Base-by-base conservation (phyloP, 495 filamentous ascomycete species). In the Penicillium verhagenii region DNA sequence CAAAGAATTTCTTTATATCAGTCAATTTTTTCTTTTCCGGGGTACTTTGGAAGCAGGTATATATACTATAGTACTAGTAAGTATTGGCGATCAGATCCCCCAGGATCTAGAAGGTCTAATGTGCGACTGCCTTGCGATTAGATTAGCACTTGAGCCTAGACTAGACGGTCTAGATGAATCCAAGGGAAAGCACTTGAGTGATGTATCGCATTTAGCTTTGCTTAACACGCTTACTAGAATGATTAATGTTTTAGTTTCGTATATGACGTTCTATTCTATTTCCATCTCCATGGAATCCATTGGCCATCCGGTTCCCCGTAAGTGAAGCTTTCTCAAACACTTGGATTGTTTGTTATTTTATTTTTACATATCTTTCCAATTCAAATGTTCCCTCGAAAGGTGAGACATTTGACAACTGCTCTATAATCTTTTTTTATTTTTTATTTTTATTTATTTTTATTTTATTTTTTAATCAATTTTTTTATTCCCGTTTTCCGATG, bases 81-180 rank as follows among this genome's bases (percentile, higher is more conserved):
- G 3, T 21, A 42, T 21, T 13, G 11, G 50, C 50, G 50, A 52
- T 52, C 50, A 52, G 50, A 44, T 49, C 6, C 5, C 37, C 37
- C 6, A 40, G 6, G 37, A 40, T 40, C 37, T 40, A 40, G 37
- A 40, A n/a, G 6, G 6, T n/a, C 37, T 13, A n/a, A 31, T 31
- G 28, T 31, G 28, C 28, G 28, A 31, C 28, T 13, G 13, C 6
- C 28, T 18, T 23, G 13, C 43, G 43, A 46, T 46, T 46, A 46
- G 43, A 46, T 46, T 18, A 42, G n/a, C n/a, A n/a, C n/a, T n/a
- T n/a, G n/a, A n/a, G 16, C 20, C 38, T 42, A 42, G 38, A 42
- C 18, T 42, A 6, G 16, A 19, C 18, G 38, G 38, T 42, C 33
- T 35, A 35, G 33, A 35, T 35, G 13, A 16, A 6, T n/a, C 33